These are phyloP conservation scores for Artomyces pyxidatus DNA, from an alignment of 768 basidiomycete genomes.

Conservation along the genomic window DNA sequence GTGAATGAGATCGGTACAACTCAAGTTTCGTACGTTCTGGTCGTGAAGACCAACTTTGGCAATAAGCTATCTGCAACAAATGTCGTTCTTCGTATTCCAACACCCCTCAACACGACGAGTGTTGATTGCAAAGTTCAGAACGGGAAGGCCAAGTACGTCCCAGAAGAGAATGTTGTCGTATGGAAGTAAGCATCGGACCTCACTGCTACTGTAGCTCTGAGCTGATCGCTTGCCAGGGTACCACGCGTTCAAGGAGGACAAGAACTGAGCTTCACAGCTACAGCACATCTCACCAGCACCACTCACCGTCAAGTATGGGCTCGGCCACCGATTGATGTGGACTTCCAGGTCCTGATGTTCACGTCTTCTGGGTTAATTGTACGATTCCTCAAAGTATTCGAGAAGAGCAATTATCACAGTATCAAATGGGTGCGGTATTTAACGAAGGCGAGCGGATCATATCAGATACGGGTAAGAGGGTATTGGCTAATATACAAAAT, in stretches of 20 bases:
- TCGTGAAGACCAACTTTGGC: conserved; percentile 83
- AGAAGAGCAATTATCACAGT: conserved; percentile 90
- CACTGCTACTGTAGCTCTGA: conserved; percentile 1
- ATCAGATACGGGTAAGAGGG: conserved; percentile 83
- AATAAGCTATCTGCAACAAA: conserved; percentile 90
- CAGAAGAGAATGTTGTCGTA: conserved; percentile 90
- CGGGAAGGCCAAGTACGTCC: conserved; percentile 97
- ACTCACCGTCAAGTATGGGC: conserved; percentile 96
- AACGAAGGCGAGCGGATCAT: conserved; percentile 87
- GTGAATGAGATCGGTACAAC: conserved; percentile 90
- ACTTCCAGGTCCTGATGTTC: conserved; percentile 99
- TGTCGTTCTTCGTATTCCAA: conserved; percentile 89
- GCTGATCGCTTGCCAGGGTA: conserved; percentile 46
- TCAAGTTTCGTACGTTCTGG: conserved; percentile 84
- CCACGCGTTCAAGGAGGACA: conserved; percentile 88
- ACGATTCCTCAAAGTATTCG: conserved; percentile 96
- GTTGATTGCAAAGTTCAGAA: conserved; percentile 87
- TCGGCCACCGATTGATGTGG: conserved; percentile 93
- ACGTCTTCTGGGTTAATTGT: conserved; percentile 94
- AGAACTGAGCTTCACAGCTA: conserved; percentile 79
- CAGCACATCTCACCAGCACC: conserved; percentile 78
- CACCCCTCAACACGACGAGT: conserved; percentile 87
- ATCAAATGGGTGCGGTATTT: conserved; percentile 96
- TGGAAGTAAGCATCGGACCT: conserved; percentile 74
- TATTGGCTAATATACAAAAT: too few relatives aligned